phyloP scores from a whole-genome alignment of 2,329 filamentous ascomycete species.

The Paecilomyces formosus region DNA sequence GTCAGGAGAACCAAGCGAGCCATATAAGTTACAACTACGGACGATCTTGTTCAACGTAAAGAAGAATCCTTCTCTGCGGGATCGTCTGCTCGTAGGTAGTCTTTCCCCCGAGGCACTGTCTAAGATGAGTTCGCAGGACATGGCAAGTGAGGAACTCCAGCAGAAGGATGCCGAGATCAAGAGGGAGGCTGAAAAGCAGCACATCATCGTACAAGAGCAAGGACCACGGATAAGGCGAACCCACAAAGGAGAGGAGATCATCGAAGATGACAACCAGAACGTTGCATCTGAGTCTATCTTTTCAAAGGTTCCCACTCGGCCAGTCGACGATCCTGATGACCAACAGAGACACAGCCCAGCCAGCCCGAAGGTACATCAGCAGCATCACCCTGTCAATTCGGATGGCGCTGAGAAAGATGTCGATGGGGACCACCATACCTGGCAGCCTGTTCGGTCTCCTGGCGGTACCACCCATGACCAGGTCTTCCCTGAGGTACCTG shows the following conservation, averaged over 20 bases:
- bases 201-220: slow-evolving; percentile 69
- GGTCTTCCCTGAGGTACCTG: slow-evolving; percentile 36
- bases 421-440: slow-evolving; percentile 68
- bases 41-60: slow-evolving; percentile 81
- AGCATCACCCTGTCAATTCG: slow-evolving; percentile 25
- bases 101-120: slow-evolving; percentile 70
- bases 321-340: slow-evolving; percentile 28
- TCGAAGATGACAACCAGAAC: slow-evolving; percentile 62
- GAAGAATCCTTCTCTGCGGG: slow-evolving; percentile 71
- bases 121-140: slow-evolving; percentile 82
- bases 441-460: slow-evolving; percentile 74
- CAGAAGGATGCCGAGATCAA: slow-evolving; percentile 50
- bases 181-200: slow-evolving; percentile 52
- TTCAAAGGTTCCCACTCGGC: slow-evolving; percentile 38
- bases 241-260: slow-evolving; percentile 88
- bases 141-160: slow-evolving; percentile 86
- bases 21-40: slow-evolving; percentile 60
- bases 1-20: slow-evolving; percentile 45
- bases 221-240: slow-evolving; percentile 78
- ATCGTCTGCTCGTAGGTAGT: slow-evolving; percentile 64
- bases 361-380: slow-evolving; percentile 17
- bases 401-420: slow-evolving; percentile 35
- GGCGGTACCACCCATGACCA: slow-evolving; percentile 38
- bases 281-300: slow-evolving; percentile 41
- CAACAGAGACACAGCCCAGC: slow-evolving; percentile 18